Evolutionary conservation across 140 eudicot species (phyloP), one percentile per base, ranked within the genome.

Genomic region (Senecio squalidus): DNA sequence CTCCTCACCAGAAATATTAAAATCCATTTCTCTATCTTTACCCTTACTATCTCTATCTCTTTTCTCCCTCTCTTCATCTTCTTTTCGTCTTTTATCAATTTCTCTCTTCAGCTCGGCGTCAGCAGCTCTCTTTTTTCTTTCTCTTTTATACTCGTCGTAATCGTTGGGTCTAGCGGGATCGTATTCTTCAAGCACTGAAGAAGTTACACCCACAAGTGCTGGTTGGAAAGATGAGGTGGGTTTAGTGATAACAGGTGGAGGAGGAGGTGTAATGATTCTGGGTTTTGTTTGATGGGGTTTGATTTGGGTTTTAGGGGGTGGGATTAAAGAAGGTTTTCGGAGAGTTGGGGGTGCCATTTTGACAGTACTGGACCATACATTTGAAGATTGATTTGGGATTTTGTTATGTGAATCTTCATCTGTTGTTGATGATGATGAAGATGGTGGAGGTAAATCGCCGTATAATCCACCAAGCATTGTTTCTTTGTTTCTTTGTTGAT

Each of bases 121-220:
- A 52, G 62, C 73, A 2, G 80, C 88, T 36, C 71, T 79, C 81
- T 82, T 27, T 73, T 77, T 86, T 79, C 76, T 71, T 75, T 91
- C 94, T 27, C 88, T 69, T 44, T 67, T 70, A 38, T 83, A 86
- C 58, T 91, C 98, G 51, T 91, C 98, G 59, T 91, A 91, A 66
- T 91, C 96, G 33, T 91, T 91, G 2, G 98, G 98, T 44, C 95
- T 77, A 0, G 94, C 87, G 3, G 98, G 98, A 26, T 91, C 98
- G 54, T 91, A 91, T 43, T 91, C 98, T 22, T 91, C 95, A 1
- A 69, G 33, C n/a, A 90, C 94, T 14, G 92, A 43, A 15, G 85
- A 76, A 4, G 95, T 78, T 0, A 89, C 85, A 0, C 88, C 97
- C 18, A 83, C 95, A 8, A 90, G 79, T 0, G 94, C 95, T 0